Conservation (phyloP, 2,329 filamentous ascomycete species). For the Cordyceps militaris region DNA sequence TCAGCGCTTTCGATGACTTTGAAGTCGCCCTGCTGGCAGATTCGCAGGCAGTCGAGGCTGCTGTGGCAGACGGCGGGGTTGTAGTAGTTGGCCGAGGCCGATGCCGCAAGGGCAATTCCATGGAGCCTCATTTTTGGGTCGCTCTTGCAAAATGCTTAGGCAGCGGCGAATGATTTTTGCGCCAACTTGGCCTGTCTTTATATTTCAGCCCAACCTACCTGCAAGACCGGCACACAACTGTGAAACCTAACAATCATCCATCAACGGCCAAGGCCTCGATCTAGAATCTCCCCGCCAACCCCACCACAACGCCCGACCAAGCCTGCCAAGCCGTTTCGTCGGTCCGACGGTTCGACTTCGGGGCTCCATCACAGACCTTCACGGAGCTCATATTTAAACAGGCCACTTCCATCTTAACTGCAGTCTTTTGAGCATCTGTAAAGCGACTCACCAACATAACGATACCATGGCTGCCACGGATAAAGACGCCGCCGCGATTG, state of each 20-base stretch:
- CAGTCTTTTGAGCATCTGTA: neutral
- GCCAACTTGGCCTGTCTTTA: neutral
- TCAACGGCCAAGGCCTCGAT: neutral
- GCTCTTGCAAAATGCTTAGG: too few species aligned
- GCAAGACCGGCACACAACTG: too few species aligned
- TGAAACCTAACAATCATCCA: neutral
- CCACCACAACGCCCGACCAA: constrained; percentile 4
- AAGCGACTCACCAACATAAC: neutral
- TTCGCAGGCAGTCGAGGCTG: constrained; percentile 6
- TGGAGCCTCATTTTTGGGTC: neutral
- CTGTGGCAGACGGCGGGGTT: constrained; percentile 2
- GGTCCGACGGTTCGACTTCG: constrained; percentile 11
- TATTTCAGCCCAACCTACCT: neutral
- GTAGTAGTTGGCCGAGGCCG: neutral
- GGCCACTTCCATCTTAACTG: neutral
- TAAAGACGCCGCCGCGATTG: constrained; percentile 37
- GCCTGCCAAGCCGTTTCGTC: constrained; percentile 4
- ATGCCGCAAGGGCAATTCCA: neutral
- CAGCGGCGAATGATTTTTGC: neutral
- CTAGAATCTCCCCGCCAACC: neutral
- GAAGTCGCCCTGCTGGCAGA: constrained; percentile 4
- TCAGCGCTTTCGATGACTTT: neutral
- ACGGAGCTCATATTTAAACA: neutral
- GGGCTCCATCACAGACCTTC: neutral
- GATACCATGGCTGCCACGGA: constrained; percentile 22